Percentiles rank a stretch among this genome's conserved stretches.
Conservation (phyloP, 108 stramenopile genomes). For the Skeletonema costatum region DNA sequence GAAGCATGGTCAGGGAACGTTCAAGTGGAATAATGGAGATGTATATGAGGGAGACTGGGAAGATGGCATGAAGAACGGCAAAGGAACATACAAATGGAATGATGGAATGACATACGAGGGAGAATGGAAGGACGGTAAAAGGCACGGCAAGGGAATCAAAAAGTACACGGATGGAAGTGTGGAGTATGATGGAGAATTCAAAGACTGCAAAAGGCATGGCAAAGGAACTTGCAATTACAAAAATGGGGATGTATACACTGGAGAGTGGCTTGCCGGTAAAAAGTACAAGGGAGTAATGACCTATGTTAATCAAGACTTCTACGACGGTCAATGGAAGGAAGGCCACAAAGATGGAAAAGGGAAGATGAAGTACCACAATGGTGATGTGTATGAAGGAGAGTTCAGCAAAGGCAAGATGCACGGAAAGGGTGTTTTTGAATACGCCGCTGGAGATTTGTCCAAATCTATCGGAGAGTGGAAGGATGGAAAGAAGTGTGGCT, state of each 20-base stretch:
- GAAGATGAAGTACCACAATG: background rate
- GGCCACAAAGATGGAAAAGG: background rate
- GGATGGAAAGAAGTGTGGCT: slow-evolving; percentile 40
- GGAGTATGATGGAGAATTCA: slow-evolving; percentile 44
- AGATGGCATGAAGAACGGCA: no score
- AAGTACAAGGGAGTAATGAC: slow-evolving; percentile 44
- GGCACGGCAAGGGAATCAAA: no score
- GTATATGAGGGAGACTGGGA: no score
- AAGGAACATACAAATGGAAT: no score
- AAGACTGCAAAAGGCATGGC: slow-evolving; percentile 50
- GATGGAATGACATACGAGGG: no score
- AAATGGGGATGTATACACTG: slow-evolving; percentile 62
- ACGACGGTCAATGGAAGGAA: background rate
- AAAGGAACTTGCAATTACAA: background rate
- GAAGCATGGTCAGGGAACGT: no score
- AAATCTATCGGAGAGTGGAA: slow-evolving; percentile 53
- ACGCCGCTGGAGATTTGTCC: slow-evolving; percentile 47
- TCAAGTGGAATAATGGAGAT: no score
- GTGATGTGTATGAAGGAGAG: slow-evolving; percentile 14
- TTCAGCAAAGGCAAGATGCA: slow-evolving; percentile 31
- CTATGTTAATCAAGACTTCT: slow-evolving; percentile 35
- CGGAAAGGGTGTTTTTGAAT: slow-evolving; percentile 26
- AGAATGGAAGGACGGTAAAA: no score
- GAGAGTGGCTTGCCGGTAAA: slow-evolving; percentile 48
- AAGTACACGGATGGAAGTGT: no score